Percentiles rank a stretch among this genome's conserved stretches.
Evolutionary conservation across 2,329 filamentous ascomycete species (phyloP).

Genomic region (Stenocarpella maydis): DNA sequence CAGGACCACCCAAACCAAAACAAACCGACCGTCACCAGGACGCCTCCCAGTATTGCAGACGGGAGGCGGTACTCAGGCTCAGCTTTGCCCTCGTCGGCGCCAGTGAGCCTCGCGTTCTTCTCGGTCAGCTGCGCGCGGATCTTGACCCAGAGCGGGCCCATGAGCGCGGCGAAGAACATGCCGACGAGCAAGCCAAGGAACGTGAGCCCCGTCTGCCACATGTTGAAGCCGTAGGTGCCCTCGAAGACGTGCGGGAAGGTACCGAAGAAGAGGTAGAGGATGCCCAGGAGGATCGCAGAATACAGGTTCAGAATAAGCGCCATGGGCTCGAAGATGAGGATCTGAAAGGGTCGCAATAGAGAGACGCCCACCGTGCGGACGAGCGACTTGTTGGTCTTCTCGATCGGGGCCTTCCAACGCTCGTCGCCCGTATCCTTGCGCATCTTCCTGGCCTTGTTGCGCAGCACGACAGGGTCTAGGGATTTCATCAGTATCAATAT

Average conservation of each 20-base stretch:
- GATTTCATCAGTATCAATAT: not conserved
- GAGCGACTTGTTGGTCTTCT: slow-evolving; percentile 76
- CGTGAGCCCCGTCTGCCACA: slow-evolving; percentile 81
- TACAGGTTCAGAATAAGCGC: slow-evolving; percentile 82
- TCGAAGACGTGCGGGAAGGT: slow-evolving; percentile 84
- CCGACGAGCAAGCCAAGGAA: slow-evolving; percentile 78
- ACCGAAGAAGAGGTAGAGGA: slow-evolving; percentile 91
- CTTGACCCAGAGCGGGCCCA: slow-evolving; percentile 72
- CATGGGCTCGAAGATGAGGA: slow-evolving; percentile 86
- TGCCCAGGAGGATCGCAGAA: slow-evolving; percentile 84
- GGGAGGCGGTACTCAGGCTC: slow-evolving; percentile 91
- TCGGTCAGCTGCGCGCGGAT: slow-evolving; percentile 66
- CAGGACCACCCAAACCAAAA: slow-evolving; percentile 93
- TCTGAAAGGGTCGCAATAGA: slow-evolving; percentile 76
- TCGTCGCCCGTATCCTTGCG: slow-evolving; percentile 81
- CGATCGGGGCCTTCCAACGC: slow-evolving; percentile 79
- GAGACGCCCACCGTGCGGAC: slow-evolving; percentile 64
- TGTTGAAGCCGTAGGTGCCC: slow-evolving; percentile 76
- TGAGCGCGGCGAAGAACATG: slow-evolving; percentile 69
- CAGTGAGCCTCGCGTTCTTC: slow-evolving; percentile 59
- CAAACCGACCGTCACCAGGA: slow-evolving; percentile 80
- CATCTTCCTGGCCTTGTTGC: slow-evolving; percentile 73
- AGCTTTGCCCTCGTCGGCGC: slow-evolving; percentile 61
- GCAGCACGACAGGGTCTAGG: slow-evolving; percentile 71
- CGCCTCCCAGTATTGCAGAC: slow-evolving; percentile 75